Base-by-base conservation (phyloP, 305 asterid genomes). In the Fraxinus paxiana region DNA sequence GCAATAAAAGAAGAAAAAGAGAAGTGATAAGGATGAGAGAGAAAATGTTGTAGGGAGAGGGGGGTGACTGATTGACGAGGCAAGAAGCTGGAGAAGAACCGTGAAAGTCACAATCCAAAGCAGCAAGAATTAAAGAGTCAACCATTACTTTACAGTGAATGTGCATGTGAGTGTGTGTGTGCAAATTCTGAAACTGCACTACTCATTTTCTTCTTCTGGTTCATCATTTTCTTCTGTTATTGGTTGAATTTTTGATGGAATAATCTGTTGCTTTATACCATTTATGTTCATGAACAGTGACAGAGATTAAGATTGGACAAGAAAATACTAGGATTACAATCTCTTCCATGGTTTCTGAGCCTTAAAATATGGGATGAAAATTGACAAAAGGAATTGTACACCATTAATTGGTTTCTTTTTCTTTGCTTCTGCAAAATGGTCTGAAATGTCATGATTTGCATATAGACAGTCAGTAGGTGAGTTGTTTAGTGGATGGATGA, bases 261-360 rank as follows among this genome's bases (percentile, higher is more conserved):
- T 48, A 56, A 61, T 72, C 72, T 79, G 78, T 74, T 87, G 85
- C 89, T 86, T 85, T 86, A 77, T 82, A 76, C 82, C 22, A 37
- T 81, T 85, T 41, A 72, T 33, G 41, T 48, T 79, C 48, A 48
- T 63, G 41, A 41, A 77, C 37, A 46, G 88, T 81, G 87, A 86
- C 89, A 81, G 33, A 73, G 92, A 93, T 79, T 75, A 91, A 87
- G 97, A 91, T 89, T 88, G 92, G 85, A 90, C 94, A 80, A 83
- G 86, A 77, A 84, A 82, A 87, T 88, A 85, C 89, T 88, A 87
- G 88, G 86, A 84, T 86, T 85, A 59, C 86, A 77, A 87, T 85
- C 90, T 84, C 30, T 69, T 77, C 84, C 84, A 78, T 73, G 84
- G 71, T 73, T 87, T 86, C 77, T 86, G 80, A 77, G 81, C 90